Conservation (phyloP, 2,329 filamentous ascomycete genomes). For the Grosmannia serpens region DNA sequence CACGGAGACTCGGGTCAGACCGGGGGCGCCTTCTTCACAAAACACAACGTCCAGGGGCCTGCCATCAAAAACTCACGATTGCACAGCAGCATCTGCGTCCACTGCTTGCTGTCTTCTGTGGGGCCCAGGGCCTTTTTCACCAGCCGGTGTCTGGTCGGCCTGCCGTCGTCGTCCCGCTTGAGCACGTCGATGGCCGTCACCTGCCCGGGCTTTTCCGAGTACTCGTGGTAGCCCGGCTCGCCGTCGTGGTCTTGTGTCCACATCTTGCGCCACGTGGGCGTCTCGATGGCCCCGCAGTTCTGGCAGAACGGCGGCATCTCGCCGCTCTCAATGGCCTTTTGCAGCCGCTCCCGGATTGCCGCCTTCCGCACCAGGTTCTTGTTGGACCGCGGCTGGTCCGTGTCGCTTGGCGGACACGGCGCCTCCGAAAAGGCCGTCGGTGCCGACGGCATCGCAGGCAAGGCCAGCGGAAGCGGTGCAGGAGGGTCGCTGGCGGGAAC, state of each 20-base stretch:
- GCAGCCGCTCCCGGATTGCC: constrained; percentile 45
- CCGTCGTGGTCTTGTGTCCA: constrained; percentile 69
- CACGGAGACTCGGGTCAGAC: neutral
- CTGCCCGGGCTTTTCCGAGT: constrained; percentile 59
- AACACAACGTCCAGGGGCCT: no score
- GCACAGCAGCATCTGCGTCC: constrained; percentile 67
- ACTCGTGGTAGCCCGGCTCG: constrained; percentile 56
- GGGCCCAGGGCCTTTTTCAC: constrained; percentile 61
- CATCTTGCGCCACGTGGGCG: constrained; percentile 89
- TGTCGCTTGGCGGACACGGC: constrained; percentile 32
- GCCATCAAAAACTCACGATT: constrained; percentile 53
- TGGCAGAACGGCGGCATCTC: constrained; percentile 79
- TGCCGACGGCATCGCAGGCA: constrained; percentile 16
- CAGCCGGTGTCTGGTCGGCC: constrained; percentile 56
- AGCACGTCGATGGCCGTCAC: constrained; percentile 64
- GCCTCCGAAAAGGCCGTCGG: constrained; percentile 25
- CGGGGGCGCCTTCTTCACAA: neutral
- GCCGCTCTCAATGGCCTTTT: constrained; percentile 60
- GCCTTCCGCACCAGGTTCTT: constrained; percentile 55
- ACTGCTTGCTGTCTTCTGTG: constrained; percentile 53
- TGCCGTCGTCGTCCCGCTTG: constrained; percentile 49
- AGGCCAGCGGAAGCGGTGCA: constrained; percentile 17
- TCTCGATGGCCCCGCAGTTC: constrained; percentile 92
- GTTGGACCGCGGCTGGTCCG: constrained; percentile 35
- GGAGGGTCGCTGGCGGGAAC: constrained; percentile 37